A percentile compares a stretch with the other conserved stretches of the same genome.
These are phyloP conservation scores for Eragrostis nindensis DNA, from an alignment of 176 grass and related monocot species.

Conservation along the genomic window DNA sequence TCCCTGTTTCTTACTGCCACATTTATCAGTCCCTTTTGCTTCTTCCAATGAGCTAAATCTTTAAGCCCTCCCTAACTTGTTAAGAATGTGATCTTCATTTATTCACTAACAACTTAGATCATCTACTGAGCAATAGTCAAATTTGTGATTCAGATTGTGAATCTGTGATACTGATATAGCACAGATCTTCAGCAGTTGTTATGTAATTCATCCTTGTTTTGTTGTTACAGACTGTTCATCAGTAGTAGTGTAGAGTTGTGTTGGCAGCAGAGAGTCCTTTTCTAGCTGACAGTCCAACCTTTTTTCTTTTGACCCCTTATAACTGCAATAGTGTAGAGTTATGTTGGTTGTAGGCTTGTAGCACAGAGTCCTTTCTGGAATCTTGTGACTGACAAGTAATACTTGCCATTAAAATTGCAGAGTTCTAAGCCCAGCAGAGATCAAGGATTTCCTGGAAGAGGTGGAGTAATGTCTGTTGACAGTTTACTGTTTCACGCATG, in stretches of 20 bases:
- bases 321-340: not conserved
- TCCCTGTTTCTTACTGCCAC: slow-evolving; percentile 15
- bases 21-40: not conserved
- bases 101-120: not conserved
- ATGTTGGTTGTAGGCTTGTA: not conserved
- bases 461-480: slow-evolving; percentile 65
- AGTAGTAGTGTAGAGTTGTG: no score
- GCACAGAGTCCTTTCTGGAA: not conserved
- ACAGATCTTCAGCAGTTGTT: not conserved
- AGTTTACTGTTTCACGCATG: not conserved
- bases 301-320: not conserved
- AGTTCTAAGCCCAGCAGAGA: slow-evolving; percentile 89
- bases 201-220: not conserved
- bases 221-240: not conserved
- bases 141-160: not conserved
- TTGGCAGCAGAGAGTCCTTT: no score
- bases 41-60: not conserved
- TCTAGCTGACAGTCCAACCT: not conserved
- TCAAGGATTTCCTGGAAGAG: slow-evolving; percentile 97
- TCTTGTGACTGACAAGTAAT: slow-evolving; percentile 13
- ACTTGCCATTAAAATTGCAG: slow-evolving; percentile 53
- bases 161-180: not conserved
- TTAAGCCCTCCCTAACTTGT: not conserved
- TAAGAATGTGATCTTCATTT: not conserved
- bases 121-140: not conserved